phyloP scores from a whole-genome alignment of 2,329 filamentous ascomycete genomes.

The Didymella pomorum region DNA sequence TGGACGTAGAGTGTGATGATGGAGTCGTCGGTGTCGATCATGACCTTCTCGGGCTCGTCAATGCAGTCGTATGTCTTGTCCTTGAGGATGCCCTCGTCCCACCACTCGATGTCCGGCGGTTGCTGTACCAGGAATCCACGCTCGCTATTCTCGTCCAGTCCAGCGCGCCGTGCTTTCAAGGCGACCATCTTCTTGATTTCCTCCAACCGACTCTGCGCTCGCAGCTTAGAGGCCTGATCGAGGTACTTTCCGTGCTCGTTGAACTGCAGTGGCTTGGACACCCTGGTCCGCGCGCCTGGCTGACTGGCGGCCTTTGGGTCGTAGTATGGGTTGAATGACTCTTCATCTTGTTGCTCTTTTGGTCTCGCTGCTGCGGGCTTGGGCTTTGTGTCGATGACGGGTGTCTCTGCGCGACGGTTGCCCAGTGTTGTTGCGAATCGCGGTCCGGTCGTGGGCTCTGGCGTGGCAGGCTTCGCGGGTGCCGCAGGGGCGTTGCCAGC shows the following conservation, averaged over 20 bases:
- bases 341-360: constrained; percentile 59
- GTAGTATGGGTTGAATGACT: constrained; percentile 81
- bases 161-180: constrained; percentile 84
- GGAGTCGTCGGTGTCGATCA: constrained; percentile 78
- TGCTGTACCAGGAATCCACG: constrained; percentile 85
- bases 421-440: constrained; percentile 65
- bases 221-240: constrained; percentile 86
- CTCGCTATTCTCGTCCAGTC: constrained; percentile 92
- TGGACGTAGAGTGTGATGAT: constrained; percentile 93
- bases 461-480: constrained; percentile 35
- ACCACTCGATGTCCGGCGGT: constrained; percentile 94
- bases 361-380: constrained; percentile 47
- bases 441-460: constrained; percentile 56
- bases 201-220: constrained; percentile 87
- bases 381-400: constrained; percentile 41
- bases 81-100: constrained; percentile 87
- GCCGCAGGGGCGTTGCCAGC: constrained; percentile 69
- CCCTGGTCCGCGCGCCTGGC: constrained; percentile 64
- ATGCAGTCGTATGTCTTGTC: constrained; percentile 78
- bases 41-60: constrained; percentile 70
- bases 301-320: constrained; percentile 69
- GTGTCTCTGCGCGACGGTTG: constrained; percentile 59
- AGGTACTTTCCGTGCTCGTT: constrained; percentile 98
- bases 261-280: constrained; percentile 82
- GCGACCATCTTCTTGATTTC: constrained; percentile 95